These are phyloP conservation scores for Leersia perrieri DNA, from an alignment of 176 grass and related monocot species.

Conservation along the genomic window DNA sequence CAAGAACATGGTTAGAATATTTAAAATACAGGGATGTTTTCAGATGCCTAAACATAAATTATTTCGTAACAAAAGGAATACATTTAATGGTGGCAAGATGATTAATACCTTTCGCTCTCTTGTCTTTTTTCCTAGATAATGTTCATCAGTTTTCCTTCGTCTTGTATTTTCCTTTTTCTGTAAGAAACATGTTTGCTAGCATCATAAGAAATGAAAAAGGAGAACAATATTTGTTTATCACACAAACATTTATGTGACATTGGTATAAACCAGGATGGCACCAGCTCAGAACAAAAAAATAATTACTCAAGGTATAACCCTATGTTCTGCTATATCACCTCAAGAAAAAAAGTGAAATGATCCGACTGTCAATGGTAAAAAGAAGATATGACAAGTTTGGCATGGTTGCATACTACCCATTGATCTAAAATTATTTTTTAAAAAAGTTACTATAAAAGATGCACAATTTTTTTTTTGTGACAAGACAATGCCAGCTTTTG, in stretches of 20 bases:
- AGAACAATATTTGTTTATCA: not conserved
- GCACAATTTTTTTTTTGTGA: not conserved
- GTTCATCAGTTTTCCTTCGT: conserved; percentile 53
- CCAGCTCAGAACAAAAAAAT: not conserved
- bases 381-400: not conserved
- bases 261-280: not conserved
- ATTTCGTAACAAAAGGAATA: conserved; percentile 8
- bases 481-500: conserved; percentile 1
- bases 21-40: not conserved
- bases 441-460: not conserved
- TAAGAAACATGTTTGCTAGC: not conserved
- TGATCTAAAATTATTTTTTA: no score
- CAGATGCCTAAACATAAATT: not conserved
- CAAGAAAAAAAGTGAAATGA: not conserved
- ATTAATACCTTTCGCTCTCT: conserved; percentile 79
- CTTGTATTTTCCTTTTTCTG: conserved; percentile 87
- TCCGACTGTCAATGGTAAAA: not conserved
- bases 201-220: not conserved
- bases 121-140: conserved; percentile 59
- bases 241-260: not conserved
- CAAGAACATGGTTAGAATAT: conserved; percentile 9
- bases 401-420: not conserved
- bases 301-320: not conserved
- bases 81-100: not conserved
- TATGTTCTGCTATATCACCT: not conserved